Base-by-base conservation (phyloP, 768 basidiomycete genomes). In the Tylopilus sp. region DNA sequence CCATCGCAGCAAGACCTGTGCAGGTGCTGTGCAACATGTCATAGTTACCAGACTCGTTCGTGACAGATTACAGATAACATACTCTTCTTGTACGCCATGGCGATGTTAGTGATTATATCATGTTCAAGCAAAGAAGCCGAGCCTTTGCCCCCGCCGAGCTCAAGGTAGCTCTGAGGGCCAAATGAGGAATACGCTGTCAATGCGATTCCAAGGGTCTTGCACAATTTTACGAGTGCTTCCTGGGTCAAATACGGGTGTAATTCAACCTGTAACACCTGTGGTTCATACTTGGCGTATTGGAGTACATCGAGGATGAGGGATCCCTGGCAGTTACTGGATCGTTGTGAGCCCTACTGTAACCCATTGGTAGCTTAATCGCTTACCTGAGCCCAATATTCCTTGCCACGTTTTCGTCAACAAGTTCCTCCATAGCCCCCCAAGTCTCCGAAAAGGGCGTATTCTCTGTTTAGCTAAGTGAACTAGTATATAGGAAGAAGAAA, bases 371-470 rank as follows among this genome's bases (percentile, higher is more conserved):
- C 44, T 19, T 3, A 33, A 52, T 41, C 33, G 45, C 67, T 36
- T 59, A 83, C 86, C 84, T 85, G 58, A 91, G 64, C 52, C 90
- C 93, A 59, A 95, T 90, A 64, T 92, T 87, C 75, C 82, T 89
- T 11, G 75, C 81, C 36, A 85, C 67, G 9, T 85, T 85, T 38
- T 78, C 76, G 57, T 89, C 86, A 43, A 86, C 85, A 21, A 94
- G 79, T 55, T 78, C 75, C 70, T 96, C 93, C 84, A 96, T 81
- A 16, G 81, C 89, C 37, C 70, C 65, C 90, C 91, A 95, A 17
- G 93, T 95, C 74, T 90, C 86, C 60, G 84, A 82, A 67, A 89
- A 79, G 34, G 86, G 85, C 0, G 81, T 83, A 46, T 84, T 83
- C 58, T 81, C 80, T 85, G 57, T 40, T 41, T 41, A 6, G 48